Percentiles rank a stretch among this genome's conserved stretches.
phyloP scores from a whole-genome alignment of 371 early-diverging fungal species.

The Mucor lusitanicus region DNA sequence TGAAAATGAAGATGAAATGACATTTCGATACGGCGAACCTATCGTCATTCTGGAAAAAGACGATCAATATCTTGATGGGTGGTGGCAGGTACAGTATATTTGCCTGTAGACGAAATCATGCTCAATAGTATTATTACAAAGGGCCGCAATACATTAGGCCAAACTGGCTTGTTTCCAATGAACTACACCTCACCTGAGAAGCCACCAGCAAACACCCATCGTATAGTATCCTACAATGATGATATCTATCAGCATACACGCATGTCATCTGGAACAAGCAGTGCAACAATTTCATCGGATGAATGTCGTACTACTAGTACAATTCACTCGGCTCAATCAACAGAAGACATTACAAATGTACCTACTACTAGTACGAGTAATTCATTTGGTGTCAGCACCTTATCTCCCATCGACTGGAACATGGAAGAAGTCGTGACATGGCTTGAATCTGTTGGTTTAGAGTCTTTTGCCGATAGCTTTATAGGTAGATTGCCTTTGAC shows the following conservation, averaged over 20 bases:
- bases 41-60: slow-evolving; percentile 77
- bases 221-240: not conserved
- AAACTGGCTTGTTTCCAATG: slow-evolving; percentile 68
- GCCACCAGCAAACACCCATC: not conserved
- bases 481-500: slow-evolving; percentile 34
- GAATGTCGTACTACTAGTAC: not conserved
- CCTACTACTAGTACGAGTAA: not conserved
- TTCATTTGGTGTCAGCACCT: not conserved
- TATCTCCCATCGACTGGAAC: not conserved
- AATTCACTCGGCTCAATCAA: not conserved
- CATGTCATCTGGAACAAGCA: not conserved
- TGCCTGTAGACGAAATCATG: not conserved
- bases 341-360: not conserved
- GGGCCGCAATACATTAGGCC: slow-evolving; percentile 50
- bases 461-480: slow-evolving; percentile 42
- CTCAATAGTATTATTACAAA: not conserved
- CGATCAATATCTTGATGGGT: slow-evolving; percentile 79
- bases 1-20: slow-evolving; percentile 77
- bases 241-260: not conserved
- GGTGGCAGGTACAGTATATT: slow-evolving; percentile 75
- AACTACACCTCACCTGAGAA: slow-evolving; percentile 41
- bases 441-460: slow-evolving; percentile 51
- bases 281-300: not conserved
- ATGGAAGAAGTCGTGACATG: slow-evolving; percentile 49
- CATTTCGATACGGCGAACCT: slow-evolving; percentile 71